Evolutionary conservation across 441 rosid species (phyloP).

Genomic region (Populus tomentosa): DNA sequence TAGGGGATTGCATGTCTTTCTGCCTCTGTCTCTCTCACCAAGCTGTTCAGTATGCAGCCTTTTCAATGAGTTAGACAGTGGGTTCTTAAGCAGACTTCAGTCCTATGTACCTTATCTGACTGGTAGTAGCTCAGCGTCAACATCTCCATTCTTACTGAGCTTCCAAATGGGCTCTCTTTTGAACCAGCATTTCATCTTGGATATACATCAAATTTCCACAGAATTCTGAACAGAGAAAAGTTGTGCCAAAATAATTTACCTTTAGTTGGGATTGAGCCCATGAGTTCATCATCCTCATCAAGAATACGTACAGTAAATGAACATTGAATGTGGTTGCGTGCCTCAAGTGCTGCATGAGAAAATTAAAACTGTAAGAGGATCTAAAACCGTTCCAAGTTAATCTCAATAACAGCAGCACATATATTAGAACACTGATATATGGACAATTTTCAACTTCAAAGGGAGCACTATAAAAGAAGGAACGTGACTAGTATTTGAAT

Average conservation of each 20-base stretch:
- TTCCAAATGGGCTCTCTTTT: background rate
- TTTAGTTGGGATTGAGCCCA: constrained; percentile 36
- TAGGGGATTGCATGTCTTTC: background rate
- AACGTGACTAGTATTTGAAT: background rate
- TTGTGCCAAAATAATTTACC: constrained; percentile 28
- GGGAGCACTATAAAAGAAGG: background rate
- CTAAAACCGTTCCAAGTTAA: background rate
- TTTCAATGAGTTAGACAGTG: background rate
- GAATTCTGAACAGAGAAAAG: background rate
- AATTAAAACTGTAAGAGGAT: background rate
- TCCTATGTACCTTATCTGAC: background rate
- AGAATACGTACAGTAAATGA: constrained; percentile 46
- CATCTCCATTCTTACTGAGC: background rate
- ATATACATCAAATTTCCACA: background rate
- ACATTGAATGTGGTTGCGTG: constrained; percentile 30
- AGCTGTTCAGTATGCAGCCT: background rate
- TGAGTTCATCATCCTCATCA: constrained; percentile 42
- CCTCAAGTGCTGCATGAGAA: constrained; percentile 50
- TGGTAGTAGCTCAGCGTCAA: background rate
- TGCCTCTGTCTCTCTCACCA: background rate
- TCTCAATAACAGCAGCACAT: background rate
- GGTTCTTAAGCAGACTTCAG: background rate
- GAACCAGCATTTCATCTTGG: background rate
- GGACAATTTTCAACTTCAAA: constrained; percentile 2
- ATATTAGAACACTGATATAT: background rate